These are phyloP conservation scores for Suillus ampliporus DNA, from an alignment of 768 basidiomycete genomes.

Conservation along the genomic window DNA sequence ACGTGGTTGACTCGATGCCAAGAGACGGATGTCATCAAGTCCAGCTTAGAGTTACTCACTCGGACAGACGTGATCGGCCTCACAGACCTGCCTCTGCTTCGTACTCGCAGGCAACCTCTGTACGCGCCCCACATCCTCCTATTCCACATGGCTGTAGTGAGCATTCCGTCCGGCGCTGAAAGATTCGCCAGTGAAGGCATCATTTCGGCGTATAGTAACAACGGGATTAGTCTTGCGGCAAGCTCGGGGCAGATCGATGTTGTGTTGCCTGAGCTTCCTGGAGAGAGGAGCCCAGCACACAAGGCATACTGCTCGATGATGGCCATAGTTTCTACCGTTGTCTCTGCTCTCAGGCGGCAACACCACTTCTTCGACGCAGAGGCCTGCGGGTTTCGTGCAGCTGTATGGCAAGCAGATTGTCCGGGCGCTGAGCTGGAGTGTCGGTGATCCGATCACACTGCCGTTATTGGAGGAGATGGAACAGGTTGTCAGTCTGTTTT, in stretches of 20 bases:
- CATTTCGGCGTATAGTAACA: conserved; percentile 82
- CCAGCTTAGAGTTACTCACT: conserved; percentile 75
- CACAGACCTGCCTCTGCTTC: conserved; percentile 66
- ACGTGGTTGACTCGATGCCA: conserved; percentile 83
- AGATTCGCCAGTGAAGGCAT: conserved; percentile 85
- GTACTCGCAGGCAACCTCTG: conserved; percentile 66
- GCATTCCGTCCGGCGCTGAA: conserved; percentile 79
- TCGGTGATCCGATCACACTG: conserved; percentile 76
- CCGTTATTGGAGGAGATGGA: conserved; percentile 85
- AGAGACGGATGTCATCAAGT: conserved; percentile 77
- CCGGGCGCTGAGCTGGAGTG: conserved; percentile 80
- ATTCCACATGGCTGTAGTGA: conserved; percentile 87
- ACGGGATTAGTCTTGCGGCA: conserved; percentile 76
- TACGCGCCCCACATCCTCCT: conserved; percentile 83
- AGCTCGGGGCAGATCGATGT: conserved; percentile 76
- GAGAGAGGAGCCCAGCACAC: conserved; percentile 81
- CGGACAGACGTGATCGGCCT: conserved; percentile 73
- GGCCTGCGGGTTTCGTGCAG: conserved; percentile 83
- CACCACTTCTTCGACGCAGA: conserved; percentile 86
- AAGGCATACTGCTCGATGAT: conserved; percentile 85
- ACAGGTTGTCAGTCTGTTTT: conserved; percentile 78
- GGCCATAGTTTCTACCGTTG: conserved; percentile 74
- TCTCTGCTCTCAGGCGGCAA: conserved; percentile 63
- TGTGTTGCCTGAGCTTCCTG: conserved; percentile 68
- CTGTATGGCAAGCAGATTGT: conserved; percentile 83